Base-by-base conservation (phyloP, 805 yeast species). In the Brettanomyces naardenensis region DNA sequence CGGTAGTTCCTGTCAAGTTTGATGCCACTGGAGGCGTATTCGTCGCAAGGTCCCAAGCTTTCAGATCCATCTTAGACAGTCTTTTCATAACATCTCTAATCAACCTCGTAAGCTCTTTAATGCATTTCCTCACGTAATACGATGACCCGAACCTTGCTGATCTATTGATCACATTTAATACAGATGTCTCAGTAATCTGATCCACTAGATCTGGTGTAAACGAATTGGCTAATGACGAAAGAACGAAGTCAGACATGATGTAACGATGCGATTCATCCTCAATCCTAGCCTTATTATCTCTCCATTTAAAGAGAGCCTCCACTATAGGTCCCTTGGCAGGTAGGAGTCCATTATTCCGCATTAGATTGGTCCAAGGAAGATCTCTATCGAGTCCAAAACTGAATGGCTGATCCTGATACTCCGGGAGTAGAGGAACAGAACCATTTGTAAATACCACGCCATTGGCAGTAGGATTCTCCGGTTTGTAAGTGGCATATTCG, bases 211-310 rank as follows among this genome's bases (percentile, higher is more conserved):
- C 47, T 19, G 45, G 36, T 15, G 47, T 53, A 23, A 56, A 47
- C 4, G 48, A 40, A 25, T 47, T 49, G 18, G 49, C 78, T 31
- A 92, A 57, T 0, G 80, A 68, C 0, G 80, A 78, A 28, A 92
- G 53, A 11, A 80, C 56, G 48, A 81, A 92, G 52, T 86, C 88
- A 4, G 95, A 75, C 90, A 89, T 80, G 13, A 92, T 67, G 50
- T 66, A 90, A 43, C 94, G 66, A 2, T 81, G 75, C 2, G 95
- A 83, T 60, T 92, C 98, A 56, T 92, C 98, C 33, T 73, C 69
- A 28, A 63, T 47, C 45, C 94, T 69, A 2, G 97, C 97, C 26
- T 71, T 52, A 1, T 43, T 36, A 55, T 92, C 97, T 57, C 98
- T 73, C 97, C 97, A 92, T 31, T 73, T 66, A 48, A 73, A 85